Conservation (phyloP, 1,284 basidiomycete species). For the Malassezia dermatis region DNA sequence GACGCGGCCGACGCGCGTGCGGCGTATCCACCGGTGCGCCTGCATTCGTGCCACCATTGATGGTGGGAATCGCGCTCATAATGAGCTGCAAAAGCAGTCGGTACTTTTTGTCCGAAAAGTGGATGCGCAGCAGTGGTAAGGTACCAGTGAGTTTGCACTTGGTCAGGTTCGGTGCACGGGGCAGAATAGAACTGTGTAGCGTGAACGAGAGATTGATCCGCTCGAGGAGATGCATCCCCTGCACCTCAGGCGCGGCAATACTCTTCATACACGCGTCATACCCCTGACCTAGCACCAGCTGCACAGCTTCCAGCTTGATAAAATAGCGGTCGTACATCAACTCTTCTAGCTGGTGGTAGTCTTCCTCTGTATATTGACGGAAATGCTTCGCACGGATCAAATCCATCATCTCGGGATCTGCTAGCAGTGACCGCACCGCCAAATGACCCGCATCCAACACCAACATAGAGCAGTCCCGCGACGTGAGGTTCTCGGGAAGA, state of each 20-base stretch:
- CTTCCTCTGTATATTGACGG: conserved; percentile 75
- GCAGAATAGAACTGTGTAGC: conserved; percentile 87
- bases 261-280: conserved; percentile 63
- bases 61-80: conserved; percentile 78
- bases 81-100: conserved; percentile 85
- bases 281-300: conserved; percentile 84
- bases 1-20: conserved; percentile 26
- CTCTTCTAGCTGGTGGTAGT: conserved; percentile 76
- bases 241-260: conserved; percentile 56
- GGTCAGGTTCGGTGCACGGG: conserved; percentile 70
- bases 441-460: conserved; percentile 96
- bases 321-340: conserved; percentile 93
- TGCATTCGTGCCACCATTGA: conserved; percentile 51
- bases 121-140: conserved; percentile 76
- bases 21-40: not conserved
- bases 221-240: conserved; percentile 65
- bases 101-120: conserved; percentile 93
- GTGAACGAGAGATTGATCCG: conserved; percentile 82
- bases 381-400: conserved; percentile 76
- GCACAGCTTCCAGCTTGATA: conserved; percentile 71
- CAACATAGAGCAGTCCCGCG: conserved; percentile 69
- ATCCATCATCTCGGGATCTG: conserved; percentile 68
- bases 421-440: conserved; percentile 78
- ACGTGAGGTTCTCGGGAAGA: conserved; percentile 73
- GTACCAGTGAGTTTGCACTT: conserved; percentile 86